These are phyloP conservation scores for Solanum sejunctum DNA, from an alignment of 257 asterid species.

Conservation along the genomic window DNA sequence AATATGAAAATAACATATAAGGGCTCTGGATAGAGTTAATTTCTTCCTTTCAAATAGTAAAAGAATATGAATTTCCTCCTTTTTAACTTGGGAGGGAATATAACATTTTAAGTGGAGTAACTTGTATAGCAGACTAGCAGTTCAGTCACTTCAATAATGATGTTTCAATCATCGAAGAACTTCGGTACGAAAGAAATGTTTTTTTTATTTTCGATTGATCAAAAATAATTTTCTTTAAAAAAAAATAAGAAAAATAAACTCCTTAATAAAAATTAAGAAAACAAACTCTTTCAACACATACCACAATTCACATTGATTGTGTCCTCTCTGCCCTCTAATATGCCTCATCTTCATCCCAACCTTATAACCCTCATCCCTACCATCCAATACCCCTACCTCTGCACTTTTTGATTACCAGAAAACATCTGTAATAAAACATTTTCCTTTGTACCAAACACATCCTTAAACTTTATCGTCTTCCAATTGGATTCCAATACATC, in stretches of 20 bases:
- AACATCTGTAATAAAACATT: too few species aligned
- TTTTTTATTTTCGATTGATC: background rate
- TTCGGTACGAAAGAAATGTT: background rate
- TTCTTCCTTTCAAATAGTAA: background rate
- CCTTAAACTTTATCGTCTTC: background rate
- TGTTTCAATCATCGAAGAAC: background rate
- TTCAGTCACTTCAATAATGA: background rate
- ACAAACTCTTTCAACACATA: background rate
- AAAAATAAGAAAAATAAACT: background rate
- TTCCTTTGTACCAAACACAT: too few species aligned
- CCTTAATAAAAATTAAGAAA: too few species aligned
- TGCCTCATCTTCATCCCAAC: background rate
- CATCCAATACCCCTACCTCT: background rate
- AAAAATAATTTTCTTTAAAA: background rate
- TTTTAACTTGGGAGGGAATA: background rate
- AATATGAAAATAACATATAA: too few species aligned
- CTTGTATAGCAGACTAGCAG: background rate
- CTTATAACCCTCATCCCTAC: background rate
- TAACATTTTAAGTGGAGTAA: background rate
- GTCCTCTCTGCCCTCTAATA: background rate
- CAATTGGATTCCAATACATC: background rate
- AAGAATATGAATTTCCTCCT: background rate
- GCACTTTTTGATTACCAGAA: too few species aligned
- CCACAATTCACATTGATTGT: background rate
- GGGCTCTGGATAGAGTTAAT: background rate